phyloP scores from a whole-genome alignment of 2,329 filamentous ascomycete species.

The Metarhizium rileyi region DNA sequence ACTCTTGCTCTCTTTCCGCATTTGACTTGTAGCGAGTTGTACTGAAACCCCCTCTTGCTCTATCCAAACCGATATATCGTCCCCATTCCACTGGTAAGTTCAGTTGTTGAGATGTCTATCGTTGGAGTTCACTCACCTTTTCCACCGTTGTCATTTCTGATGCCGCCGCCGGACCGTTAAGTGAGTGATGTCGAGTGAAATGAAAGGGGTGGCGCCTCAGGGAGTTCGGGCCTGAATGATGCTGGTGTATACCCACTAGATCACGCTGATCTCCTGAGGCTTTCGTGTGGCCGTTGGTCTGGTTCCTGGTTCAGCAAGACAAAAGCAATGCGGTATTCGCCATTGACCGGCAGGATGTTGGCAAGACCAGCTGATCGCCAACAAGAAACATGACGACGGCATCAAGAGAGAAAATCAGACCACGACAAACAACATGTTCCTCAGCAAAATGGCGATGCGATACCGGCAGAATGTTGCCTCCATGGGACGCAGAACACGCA shows the following conservation, averaged over 20 bases:
- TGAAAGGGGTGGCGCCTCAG: not conserved
- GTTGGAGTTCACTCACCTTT: not conserved
- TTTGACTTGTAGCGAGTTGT: constrained; percentile 18
- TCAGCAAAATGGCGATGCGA: not conserved
- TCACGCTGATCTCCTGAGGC: not conserved
- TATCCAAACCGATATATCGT: constrained; percentile 12
- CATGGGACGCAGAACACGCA: not conserved
- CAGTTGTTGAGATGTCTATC: constrained; percentile 1
- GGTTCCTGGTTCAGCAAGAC: not conserved
- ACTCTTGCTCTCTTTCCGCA: constrained; percentile 15
- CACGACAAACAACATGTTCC: not conserved
- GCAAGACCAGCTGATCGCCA: not conserved
- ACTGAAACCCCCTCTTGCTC: constrained; percentile 14
- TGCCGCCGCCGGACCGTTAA: not conserved
- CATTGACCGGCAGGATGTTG: not conserved
- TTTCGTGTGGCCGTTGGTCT: not conserved
- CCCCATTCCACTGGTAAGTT: constrained; percentile 17
- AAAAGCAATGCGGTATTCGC: not conserved
- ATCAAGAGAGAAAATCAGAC: not conserved
- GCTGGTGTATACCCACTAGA: not conserved
- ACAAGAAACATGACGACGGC: not conserved
- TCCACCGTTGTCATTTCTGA: not conserved
- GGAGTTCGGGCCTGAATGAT: not conserved
- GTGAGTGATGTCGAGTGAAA: not conserved
- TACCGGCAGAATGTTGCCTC: not conserved